Conservation (phyloP, 805 yeast species). For the Pichia gijzeniarum region DNA sequence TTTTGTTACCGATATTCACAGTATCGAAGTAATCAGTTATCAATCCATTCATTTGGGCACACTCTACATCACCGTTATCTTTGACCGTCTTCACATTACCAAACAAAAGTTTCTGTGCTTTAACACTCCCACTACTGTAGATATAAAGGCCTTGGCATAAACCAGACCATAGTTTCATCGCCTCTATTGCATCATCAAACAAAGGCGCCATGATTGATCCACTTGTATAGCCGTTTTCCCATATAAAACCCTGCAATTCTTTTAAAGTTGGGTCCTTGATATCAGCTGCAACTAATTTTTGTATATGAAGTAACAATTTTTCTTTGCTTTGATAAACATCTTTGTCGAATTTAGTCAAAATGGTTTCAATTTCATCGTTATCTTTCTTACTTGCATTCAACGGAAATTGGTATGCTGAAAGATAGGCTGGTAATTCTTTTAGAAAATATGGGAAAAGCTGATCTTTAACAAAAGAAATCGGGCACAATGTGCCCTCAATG, state of each 20-base stretch:
- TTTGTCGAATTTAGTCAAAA: slow-evolving; percentile 42
- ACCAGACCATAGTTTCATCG: slow-evolving; percentile 39
- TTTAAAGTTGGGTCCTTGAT: slow-evolving; percentile 74
- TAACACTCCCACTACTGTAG: slow-evolving; percentile 84
- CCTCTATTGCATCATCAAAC: slow-evolving; percentile 61
- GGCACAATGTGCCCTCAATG: slow-evolving; percentile 91
- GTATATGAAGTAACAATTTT: slow-evolving; percentile 41
- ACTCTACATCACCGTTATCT: slow-evolving; percentile 22
- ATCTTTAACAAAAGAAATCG: slow-evolving; percentile 83
- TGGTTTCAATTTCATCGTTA: slow-evolving; percentile 26
- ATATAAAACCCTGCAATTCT: slow-evolving; percentile 73
- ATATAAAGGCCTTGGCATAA: slow-evolving; percentile 44
- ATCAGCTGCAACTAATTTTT: slow-evolving; percentile 54
- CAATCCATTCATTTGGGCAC: slow-evolving; percentile 45
- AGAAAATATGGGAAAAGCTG: slow-evolving; percentile 71
- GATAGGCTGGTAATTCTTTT: slow-evolving; percentile 37
- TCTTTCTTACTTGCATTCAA: slow-evolving; percentile 13
- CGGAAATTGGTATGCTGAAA: slow-evolving; percentile 32
- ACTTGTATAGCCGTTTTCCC: slow-evolving; percentile 73
- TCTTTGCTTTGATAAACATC: slow-evolving; percentile 25
- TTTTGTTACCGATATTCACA: slow-evolving; percentile 72
- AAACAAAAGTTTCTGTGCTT: slow-evolving; percentile 79
- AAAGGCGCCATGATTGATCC: slow-evolving; percentile 76
- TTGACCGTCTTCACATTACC: slow-evolving; percentile 42
- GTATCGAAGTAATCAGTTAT: slow-evolving; percentile 78